Conservation (phyloP, 768 basidiomycete genomes). For the Lactarius hengduanensis region DNA sequence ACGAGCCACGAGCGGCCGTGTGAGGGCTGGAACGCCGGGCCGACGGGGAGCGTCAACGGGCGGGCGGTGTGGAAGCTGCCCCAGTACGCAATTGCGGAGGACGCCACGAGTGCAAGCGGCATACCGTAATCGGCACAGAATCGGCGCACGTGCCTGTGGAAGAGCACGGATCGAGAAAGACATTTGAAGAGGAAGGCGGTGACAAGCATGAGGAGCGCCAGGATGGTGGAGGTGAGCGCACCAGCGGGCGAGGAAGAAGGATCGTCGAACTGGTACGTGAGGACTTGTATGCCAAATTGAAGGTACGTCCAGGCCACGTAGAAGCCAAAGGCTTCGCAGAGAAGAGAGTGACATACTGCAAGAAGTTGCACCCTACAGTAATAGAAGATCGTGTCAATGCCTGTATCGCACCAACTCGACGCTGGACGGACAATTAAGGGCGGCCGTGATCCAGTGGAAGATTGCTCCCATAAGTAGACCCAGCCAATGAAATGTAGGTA, state of each 20-base stretch:
- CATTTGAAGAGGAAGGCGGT: slow-evolving; percentile 71
- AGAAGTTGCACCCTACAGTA: slow-evolving; percentile 68
- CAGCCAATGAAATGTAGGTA: slow-evolving; percentile 90
- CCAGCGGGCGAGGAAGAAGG: slow-evolving; percentile 42
- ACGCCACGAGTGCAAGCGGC: slow-evolving; percentile 78
- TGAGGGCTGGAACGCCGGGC: slow-evolving; percentile 66
- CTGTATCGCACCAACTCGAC: background rate
- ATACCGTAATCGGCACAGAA: slow-evolving; percentile 89
- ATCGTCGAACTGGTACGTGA: slow-evolving; percentile 64
- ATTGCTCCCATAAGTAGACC: slow-evolving; percentile 93
- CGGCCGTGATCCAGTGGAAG: slow-evolving; percentile 77
- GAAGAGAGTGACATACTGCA: slow-evolving; percentile 85
- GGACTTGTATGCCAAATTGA: slow-evolving; percentile 85
- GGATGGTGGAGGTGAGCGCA: slow-evolving; percentile 61
- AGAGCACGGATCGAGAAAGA: slow-evolving; percentile 59
- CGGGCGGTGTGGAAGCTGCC: slow-evolving; percentile 64
- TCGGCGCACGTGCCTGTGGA: slow-evolving; percentile 70
- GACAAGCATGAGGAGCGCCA: slow-evolving; percentile 76
- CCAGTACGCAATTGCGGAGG: slow-evolving; percentile 84
- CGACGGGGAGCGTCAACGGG: slow-evolving; percentile 63
- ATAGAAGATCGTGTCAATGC: slow-evolving; percentile 28
- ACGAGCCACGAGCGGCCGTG: slow-evolving; percentile 80
- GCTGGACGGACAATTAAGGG: slow-evolving; percentile 58
- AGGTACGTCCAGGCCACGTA: slow-evolving; percentile 90
- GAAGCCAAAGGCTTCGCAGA: slow-evolving; percentile 90